Base-by-base conservation (phyloP, 2,329 filamentous ascomycete genomes). In the Diaporthe sp. region DNA sequence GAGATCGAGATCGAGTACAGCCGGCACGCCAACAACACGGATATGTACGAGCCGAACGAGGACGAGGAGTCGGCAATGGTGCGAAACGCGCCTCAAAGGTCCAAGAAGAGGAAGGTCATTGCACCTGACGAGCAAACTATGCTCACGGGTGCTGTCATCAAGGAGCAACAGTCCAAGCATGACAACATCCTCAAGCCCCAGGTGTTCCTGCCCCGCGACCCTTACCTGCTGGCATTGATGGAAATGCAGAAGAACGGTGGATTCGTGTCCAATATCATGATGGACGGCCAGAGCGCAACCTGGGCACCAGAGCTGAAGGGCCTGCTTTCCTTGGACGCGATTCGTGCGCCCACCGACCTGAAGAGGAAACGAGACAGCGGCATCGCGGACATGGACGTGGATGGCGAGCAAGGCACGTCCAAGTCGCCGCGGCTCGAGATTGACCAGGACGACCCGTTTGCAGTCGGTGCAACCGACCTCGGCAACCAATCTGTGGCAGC, bases 291-390 rank as follows among this genome's bases (percentile, higher is more conserved):
- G 77, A 93, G 92, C 79, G 89, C 91, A 78, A 91, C 91, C 57
- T 98, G 95, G 96, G 96, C 96, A 4, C 96, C 96, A 0, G 97
- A 99, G 85, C 89, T 99, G 28, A 93, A 95, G 76, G 95, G 94
- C n/a, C 92, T 99, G 80, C 87, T 98, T n/a, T 98, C 95, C 1
- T 88, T 98, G 57, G 95, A 97, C 78, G 90, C 94, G 19, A 90
- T 98, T 22, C 92, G 93, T 77, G 92, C 92, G 74, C 90, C 93
- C 57, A 93, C 92, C 75, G 95, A 98, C 77, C 89, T 96, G 73
- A 99, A 98, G 90, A 92, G 97, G 75, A 99, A 99, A 89, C 93
- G 97, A 39, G 95, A 98, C 81, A 95, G 93, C 80, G 95, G 94
- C 34, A 91, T 97, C 78, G 94, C 94, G 59, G 95, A 96, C 80